Percentiles rank a stretch among this genome's conserved stretches.
Conservation (phyloP, 2,329 filamentous ascomycete genomes). For the Laburnicola sp. region DNA sequence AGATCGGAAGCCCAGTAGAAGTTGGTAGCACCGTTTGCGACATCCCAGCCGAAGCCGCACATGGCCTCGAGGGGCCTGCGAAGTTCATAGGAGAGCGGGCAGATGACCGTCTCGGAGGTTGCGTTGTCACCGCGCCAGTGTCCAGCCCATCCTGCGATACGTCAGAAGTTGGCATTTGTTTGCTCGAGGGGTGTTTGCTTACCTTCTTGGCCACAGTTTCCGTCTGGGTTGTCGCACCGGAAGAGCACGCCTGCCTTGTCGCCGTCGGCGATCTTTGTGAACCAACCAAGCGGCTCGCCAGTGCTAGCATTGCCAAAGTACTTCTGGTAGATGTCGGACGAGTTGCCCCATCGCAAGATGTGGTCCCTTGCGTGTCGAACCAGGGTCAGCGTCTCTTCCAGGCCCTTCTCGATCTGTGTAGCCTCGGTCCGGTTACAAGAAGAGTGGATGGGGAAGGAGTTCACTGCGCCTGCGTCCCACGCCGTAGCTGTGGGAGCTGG, state of each 20-base stretch:
- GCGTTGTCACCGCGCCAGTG: constrained; percentile 70
- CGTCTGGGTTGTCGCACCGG: constrained; percentile 69
- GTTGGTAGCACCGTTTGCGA: constrained; percentile 60
- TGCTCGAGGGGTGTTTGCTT: constrained; percentile 2
- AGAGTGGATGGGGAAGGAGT: constrained; percentile 59
- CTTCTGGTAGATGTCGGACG: constrained; percentile 63
- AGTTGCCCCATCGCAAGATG: constrained; percentile 60
- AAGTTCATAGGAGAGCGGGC: constrained; percentile 61
- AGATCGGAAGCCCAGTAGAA: constrained; percentile 69
- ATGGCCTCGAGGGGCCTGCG: constrained; percentile 62
- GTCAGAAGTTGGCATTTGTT: not conserved
- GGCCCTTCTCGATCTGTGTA: constrained; percentile 58
- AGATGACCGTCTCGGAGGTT: constrained; percentile 70
- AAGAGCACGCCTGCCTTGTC: constrained; percentile 63
- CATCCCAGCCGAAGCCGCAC: constrained; percentile 65
- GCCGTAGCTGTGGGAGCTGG: constrained; percentile 24
- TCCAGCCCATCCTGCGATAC: constrained; percentile 61
- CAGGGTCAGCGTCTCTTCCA: constrained; percentile 62
- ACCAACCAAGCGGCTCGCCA: constrained; percentile 64
- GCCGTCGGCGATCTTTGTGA: constrained; percentile 61
- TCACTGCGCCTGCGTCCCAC: constrained; percentile 46
- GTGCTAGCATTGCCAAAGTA: constrained; percentile 67
- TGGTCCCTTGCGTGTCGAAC: constrained; percentile 66
- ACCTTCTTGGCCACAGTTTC: constrained; percentile 58
- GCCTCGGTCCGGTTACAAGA: constrained; percentile 68